Evolutionary conservation across 179 eudicot genomes (phyloP).

Genomic region (Patellifolia procumbens): DNA sequence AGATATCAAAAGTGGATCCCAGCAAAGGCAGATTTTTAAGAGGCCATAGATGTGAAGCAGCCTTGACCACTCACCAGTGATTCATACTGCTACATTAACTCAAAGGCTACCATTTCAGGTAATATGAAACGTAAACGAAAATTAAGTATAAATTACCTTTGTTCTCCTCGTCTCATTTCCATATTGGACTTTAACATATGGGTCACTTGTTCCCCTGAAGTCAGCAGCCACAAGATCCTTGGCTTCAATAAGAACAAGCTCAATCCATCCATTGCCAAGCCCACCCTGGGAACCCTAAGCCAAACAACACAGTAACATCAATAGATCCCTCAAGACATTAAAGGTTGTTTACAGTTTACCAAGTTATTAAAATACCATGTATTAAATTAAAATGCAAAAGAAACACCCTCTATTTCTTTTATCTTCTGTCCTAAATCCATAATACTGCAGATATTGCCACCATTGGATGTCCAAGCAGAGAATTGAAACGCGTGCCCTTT

Average conservation of each 20-base stretch:
- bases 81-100: not conserved
- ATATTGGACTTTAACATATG: constrained; percentile 83
- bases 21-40: not conserved
- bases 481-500: not conserved
- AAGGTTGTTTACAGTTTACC: not conserved
- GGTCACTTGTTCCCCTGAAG: constrained; percentile 95
- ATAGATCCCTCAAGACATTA: constrained; percentile 1
- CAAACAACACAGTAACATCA: not conserved
- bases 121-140: constrained; percentile 5
- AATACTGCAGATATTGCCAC: not conserved
- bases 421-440: not conserved
- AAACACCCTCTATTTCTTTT: not conserved
- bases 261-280: constrained; percentile 66
- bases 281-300: constrained; percentile 29
- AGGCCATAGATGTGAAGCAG: not conserved
- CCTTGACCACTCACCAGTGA: not conserved
- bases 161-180: constrained; percentile 76
- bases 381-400: not conserved
- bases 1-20: not conserved
- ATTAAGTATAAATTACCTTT: constrained; percentile 50
- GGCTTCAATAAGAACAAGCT: constrained; percentile 76
- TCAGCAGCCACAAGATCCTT: constrained; percentile 94
- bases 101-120: not conserved
- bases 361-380: not conserved
- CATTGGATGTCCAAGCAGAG: not conserved